phyloP scores from a whole-genome alignment of 208 protist genomes.

The Sergeia podlipaevii region DNA sequence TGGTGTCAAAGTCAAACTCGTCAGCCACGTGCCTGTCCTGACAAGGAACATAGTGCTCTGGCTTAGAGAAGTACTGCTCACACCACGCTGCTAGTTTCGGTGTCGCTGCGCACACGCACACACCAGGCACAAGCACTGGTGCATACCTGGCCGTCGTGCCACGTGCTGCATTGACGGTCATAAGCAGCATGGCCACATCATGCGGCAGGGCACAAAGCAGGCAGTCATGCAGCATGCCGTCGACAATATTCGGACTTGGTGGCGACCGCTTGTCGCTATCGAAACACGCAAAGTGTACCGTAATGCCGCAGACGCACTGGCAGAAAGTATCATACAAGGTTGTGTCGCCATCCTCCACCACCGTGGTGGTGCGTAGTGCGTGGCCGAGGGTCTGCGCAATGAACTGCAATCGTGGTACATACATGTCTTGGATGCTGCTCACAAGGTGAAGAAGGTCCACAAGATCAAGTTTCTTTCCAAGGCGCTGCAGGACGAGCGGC shows the following conservation, averaged over 20 bases:
- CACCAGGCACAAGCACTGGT: constrained; percentile 2
- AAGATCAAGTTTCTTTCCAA: constrained; percentile 18
- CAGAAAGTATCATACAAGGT: constrained; percentile 41
- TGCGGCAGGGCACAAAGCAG: not conserved
- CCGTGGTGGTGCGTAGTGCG: not conserved
- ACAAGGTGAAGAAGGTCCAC: constrained; percentile 39
- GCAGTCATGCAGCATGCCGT: constrained; percentile 25
- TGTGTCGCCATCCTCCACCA: constrained; percentile 1
- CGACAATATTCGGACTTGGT: constrained; percentile 12
- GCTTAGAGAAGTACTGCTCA: constrained; percentile 31
- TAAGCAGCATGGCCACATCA: not conserved
- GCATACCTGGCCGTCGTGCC: not conserved
- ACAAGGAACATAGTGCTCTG: constrained; percentile 18
- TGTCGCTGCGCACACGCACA: constrained; percentile 27
- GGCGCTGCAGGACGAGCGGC: constrained; percentile 20
- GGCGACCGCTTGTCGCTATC: constrained; percentile 1
- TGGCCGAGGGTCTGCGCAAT: constrained; percentile 33
- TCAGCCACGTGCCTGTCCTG: constrained; percentile 18
- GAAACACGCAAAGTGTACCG: constrained; percentile 47
- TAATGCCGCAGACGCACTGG: constrained; percentile 40
- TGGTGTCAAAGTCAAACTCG: constrained; percentile 47
- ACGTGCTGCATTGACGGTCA: not conserved
- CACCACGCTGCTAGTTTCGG: constrained; percentile 44
- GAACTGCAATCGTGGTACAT: constrained; percentile 45
- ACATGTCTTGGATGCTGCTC: constrained; percentile 21